These are phyloP conservation scores for Euphorbia schlechtendalii DNA, from an alignment of 441 rosid genomes.

Conservation along the genomic window DNA sequence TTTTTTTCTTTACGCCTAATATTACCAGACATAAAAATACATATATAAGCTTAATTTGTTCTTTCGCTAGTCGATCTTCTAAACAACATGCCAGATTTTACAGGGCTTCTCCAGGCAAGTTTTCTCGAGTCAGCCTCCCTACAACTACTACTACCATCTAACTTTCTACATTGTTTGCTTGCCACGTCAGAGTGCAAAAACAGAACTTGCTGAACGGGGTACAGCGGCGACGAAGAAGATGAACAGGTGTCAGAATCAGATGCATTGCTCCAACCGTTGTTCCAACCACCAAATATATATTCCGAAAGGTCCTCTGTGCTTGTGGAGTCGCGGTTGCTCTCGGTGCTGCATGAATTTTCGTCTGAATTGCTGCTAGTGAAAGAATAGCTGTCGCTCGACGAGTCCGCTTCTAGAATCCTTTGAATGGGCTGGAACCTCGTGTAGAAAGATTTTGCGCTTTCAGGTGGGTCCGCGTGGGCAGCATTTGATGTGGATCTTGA, in stretches of 20 bases:
- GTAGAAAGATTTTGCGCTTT: slow-evolving; percentile 57
- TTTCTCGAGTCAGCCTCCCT: slow-evolving; percentile 37
- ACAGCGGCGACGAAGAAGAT: slow-evolving; percentile 58
- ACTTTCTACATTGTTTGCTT: slow-evolving; percentile 36
- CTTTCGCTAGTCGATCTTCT: slow-evolving; percentile 40
- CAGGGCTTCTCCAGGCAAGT: slow-evolving; percentile 35
- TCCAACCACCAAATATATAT: slow-evolving; percentile 53
- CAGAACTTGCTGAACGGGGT: too few relatives aligned
- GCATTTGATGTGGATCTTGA: slow-evolving; percentile 30
- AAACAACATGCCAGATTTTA: slow-evolving; percentile 35
- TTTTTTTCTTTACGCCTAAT: slow-evolving; percentile 28
- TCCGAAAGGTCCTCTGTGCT: slow-evolving; percentile 76
- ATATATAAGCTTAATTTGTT: slow-evolving; percentile 28
- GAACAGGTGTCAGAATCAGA: slow-evolving; percentile 52
- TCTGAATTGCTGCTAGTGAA: slow-evolving; percentile 83
- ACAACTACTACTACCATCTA: slow-evolving; percentile 31
- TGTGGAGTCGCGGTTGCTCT: slow-evolving; percentile 63
- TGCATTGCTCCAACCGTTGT: slow-evolving; percentile 40
- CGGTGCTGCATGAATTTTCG: slow-evolving; percentile 83
- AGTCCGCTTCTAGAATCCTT: slow-evolving; percentile 67
- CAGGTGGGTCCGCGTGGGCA: slow-evolving; percentile 27
- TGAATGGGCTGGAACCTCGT: slow-evolving; percentile 52
- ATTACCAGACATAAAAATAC: slow-evolving; percentile 14
- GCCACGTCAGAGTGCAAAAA: slow-evolving; percentile 38
- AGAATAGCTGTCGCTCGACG: slow-evolving; percentile 79